Conservation (phyloP, 345 rosid genomes). For the Salix suchowensis region DNA sequence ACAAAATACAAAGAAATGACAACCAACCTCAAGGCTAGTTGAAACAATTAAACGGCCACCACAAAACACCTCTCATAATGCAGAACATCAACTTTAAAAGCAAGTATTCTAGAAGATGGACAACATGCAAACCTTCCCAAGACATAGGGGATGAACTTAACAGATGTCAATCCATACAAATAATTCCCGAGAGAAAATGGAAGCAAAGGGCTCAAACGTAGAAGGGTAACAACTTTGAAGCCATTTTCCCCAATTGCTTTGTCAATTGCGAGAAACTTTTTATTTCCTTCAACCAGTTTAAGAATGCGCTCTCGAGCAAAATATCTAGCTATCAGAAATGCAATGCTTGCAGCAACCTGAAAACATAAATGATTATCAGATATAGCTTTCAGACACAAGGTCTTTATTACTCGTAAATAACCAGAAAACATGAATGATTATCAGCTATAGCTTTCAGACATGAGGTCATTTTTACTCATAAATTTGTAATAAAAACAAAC, state of each 20-base stretch:
- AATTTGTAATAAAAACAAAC: background rate
- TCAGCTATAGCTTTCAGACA: slow-evolving; percentile 15
- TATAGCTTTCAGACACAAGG: slow-evolving; percentile 6
- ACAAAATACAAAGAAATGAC: background rate
- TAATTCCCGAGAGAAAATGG: slow-evolving; percentile 95
- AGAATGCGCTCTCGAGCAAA: slow-evolving; percentile 94
- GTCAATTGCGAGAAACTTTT: slow-evolving; percentile 93
- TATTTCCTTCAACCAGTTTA: slow-evolving; percentile 88
- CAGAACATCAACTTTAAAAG: background rate
- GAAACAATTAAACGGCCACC: background rate
- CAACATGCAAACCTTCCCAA: slow-evolving; percentile 69
- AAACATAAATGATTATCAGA: slow-evolving; percentile 19
- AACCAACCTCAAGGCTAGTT: background rate
- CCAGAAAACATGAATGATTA: slow-evolving; percentile 37
- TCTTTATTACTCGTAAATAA: slow-evolving; percentile 11
- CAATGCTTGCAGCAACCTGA: slow-evolving; percentile 90
- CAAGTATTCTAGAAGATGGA: background rate
- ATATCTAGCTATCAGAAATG: slow-evolving; percentile 94
- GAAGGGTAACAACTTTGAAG: slow-evolving; percentile 84
- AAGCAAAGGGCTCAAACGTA: slow-evolving; percentile 92
- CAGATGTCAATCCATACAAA: slow-evolving; percentile 88
- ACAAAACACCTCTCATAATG: background rate
- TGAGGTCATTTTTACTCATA: background rate
- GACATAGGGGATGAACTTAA: slow-evolving; percentile 83
- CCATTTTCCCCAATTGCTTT: slow-evolving; percentile 98